Evolutionary conservation across 331 rosid species (phyloP).

Genomic region (Acacia concinna): DNA sequence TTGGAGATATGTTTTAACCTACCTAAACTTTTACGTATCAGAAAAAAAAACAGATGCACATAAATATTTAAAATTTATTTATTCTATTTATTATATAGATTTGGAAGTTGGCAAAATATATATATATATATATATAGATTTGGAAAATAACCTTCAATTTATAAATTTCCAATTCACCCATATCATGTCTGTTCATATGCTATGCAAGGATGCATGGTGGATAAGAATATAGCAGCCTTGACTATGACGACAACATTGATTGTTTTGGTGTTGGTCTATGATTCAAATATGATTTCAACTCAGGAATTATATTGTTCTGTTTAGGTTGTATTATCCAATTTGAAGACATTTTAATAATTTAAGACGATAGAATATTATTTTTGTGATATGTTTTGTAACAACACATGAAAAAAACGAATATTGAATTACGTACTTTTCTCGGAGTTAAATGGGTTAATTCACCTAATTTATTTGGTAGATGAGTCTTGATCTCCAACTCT

Average conservation of each 20-base stretch:
- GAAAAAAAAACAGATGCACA: no score
- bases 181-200: no score
- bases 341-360: neutral
- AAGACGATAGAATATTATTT: neutral
- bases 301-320: no score
- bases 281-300: no score
- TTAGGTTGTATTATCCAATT: neutral
- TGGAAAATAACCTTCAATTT: neutral
- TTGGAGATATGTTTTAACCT: no score
- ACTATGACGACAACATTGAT: neutral
- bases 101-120: no score
- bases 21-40: no score
- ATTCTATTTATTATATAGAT: no score
- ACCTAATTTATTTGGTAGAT: neutral
- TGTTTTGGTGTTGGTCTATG: neutral
- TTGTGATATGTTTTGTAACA: neutral
- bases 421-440: neutral
- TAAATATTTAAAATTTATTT: neutral
- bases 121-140: no score
- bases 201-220: neutral
- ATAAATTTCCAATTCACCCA: neutral
- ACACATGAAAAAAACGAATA: no score
- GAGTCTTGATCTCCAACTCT: neutral
- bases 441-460: neutral
- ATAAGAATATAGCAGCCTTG: neutral